A percentile compares a stretch with the other conserved stretches of the same genome.
phyloP scores from a whole-genome alignment of 108 stramenopile species.

The Discostella pseudostelligera region DNA sequence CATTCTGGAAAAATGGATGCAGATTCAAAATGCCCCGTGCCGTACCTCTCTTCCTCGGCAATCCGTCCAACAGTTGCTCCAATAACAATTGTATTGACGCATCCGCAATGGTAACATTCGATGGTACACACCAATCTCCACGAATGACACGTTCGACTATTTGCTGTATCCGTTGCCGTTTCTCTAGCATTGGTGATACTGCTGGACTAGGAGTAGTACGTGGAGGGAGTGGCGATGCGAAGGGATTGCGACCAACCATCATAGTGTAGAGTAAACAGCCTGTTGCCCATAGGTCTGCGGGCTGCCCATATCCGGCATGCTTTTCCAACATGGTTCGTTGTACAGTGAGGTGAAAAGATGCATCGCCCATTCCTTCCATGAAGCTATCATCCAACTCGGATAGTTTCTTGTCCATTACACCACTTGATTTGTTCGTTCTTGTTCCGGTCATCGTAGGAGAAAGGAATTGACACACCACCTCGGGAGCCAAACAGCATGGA shows the following conservation, averaged over 20 bases:
- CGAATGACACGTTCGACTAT: conserved; percentile 21
- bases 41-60: conserved; percentile 28
- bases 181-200: conserved; percentile 3
- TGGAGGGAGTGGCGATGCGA: conserved; percentile 6
- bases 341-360: neutral
- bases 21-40: conserved; percentile 20
- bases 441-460: neutral
- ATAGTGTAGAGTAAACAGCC: conserved; percentile 32
- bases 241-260: conserved; percentile 29
- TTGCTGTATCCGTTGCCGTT: conserved; percentile 1
- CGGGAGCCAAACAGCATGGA: conserved; percentile 31
- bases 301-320: conserved; percentile 10
- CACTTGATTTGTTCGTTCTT: neutral
- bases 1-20: conserved; percentile 23
- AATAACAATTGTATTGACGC: neutral
- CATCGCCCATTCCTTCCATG: neutral
- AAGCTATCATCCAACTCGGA: neutral
- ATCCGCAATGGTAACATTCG: conserved; percentile 3
- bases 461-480: conserved; percentile 5
- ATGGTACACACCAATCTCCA: conserved; percentile 23
- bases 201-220: neutral
- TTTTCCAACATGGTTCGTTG: neutral
- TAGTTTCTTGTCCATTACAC: neutral
- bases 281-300: conserved; percentile 24
- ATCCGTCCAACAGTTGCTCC: neutral